Base-by-base conservation (phyloP, 2,329 filamentous ascomycete genomes). In the Fusarium sp. region DNA sequence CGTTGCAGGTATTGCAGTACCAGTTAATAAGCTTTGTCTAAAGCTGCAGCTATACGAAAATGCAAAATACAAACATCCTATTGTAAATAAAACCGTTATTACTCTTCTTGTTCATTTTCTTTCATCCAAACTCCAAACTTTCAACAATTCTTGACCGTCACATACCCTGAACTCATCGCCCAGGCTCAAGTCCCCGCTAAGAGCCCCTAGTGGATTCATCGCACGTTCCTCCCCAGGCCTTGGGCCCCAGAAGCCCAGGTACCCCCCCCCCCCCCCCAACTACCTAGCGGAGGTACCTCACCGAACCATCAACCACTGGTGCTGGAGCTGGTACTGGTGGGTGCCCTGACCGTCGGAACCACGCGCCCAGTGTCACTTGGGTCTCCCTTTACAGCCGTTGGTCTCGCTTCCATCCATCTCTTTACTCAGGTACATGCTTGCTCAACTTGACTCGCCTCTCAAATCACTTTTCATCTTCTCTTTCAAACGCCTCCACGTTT, bases 291-390 rank as follows among this genome's bases (percentile, higher is more conserved):
- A 65, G 59, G 65, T 69, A 60, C 66, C 53, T 56, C 33, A 46
- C 40, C 46, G 35, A 60, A 32, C 64, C 58, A 61, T 69, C 37
- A 61, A 43, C 42, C 52, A 59, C 60, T 37, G 33, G 47, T 25
- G n/a, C 42, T 46, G 18, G 25, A 15, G 19, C 19, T 50, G 30
- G 30, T 19, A 16, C 33, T 37, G 33, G 21, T 15, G 42, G 52
- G 42, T 32, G 46, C 59, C 60, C 49, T 72, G 70, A 71, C 70
- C 65, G 60, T 56, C 57, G 50, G 57, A 44, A 58, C 50, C 71
- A 73, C 71, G 71, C 71, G 71, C 71, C 61, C 58, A 67, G 66
- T 71, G 71, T 74, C 71, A 73, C 60, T 73, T 59, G 65, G 54
- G 40, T 33, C 66, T 62, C 63, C 61, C 46, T 64, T 67, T 42